A percentile compares a stretch with the other conserved stretches of the same genome.
Evolutionary conservation across 495 filamentous ascomycete species (phyloP).

Genomic region (Hypomontagnella monticulosa): DNA sequence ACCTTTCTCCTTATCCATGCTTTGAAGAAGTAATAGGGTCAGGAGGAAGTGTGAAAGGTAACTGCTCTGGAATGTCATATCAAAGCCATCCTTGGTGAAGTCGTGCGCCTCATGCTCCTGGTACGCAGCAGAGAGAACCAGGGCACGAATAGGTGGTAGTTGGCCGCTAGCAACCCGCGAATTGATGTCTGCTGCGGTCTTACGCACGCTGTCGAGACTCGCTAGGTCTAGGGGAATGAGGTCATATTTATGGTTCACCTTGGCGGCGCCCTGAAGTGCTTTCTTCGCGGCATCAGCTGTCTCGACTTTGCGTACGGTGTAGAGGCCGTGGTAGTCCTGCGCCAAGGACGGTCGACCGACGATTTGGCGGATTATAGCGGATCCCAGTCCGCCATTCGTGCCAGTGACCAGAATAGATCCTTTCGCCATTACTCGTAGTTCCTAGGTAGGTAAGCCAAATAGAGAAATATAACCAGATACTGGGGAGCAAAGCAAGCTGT

Average conservation of each 20-base stretch:
- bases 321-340: slow-evolving; percentile 51
- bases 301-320: slow-evolving; percentile 53
- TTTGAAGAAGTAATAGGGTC: slow-evolving; percentile 54
- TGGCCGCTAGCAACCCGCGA: slow-evolving; percentile 46
- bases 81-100: slow-evolving; percentile 53
- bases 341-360: slow-evolving; percentile 48
- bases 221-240: slow-evolving; percentile 55
- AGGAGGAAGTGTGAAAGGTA: slow-evolving; percentile 58
- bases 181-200: slow-evolving; percentile 52
- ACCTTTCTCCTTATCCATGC: slow-evolving; percentile 54
- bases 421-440: slow-evolving; percentile 33
- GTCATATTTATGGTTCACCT: slow-evolving; percentile 49
- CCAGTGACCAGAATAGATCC: slow-evolving; percentile 66
- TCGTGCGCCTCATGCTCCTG: slow-evolving; percentile 45
- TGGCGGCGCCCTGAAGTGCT: slow-evolving; percentile 44
- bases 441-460: background rate
- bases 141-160: slow-evolving; percentile 54
- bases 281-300: slow-evolving; percentile 43
- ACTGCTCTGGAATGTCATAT: slow-evolving; percentile 57
- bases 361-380: slow-evolving; percentile 58
- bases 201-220: slow-evolving; percentile 51
- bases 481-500: background rate
- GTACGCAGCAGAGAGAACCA: slow-evolving; percentile 58
- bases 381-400: slow-evolving; percentile 59
- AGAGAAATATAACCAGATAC: background rate